These are phyloP conservation scores for Dryadomyces sulphureus DNA, from an alignment of 2,329 filamentous ascomycete species.

Conservation along the genomic window DNA sequence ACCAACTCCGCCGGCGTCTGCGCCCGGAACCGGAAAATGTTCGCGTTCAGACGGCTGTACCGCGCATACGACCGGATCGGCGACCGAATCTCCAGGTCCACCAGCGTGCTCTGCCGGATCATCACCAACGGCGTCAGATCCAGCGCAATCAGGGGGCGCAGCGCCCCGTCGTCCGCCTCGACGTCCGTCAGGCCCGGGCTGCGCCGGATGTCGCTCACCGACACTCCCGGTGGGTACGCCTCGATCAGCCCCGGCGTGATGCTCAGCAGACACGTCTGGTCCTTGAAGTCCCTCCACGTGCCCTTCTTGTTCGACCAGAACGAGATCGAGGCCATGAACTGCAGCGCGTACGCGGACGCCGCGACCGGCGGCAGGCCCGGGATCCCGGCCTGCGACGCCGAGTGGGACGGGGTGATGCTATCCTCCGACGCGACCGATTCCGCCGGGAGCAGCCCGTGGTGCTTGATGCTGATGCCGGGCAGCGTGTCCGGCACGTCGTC, in stretches of 20 bases:
- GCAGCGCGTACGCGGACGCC: constrained; percentile 25
- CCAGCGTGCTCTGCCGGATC: constrained; percentile 74
- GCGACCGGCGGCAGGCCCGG: constrained; percentile 40
- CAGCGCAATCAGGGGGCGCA: constrained; percentile 47
- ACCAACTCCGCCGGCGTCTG: constrained; percentile 64
- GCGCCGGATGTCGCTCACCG: background rate
- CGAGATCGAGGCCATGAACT: constrained; percentile 40
- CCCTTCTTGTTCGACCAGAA: constrained; percentile 47
- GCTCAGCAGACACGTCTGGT: constrained; percentile 36
- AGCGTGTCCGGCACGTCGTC: constrained; percentile 44
- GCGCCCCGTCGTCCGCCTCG: constrained; percentile 17
- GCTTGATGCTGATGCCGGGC: constrained; percentile 41
- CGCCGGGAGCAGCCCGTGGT: constrained; percentile 17
- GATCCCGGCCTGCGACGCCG: constrained; percentile 55
- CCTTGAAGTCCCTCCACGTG: constrained; percentile 42
- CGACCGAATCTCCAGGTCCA: constrained; percentile 89
- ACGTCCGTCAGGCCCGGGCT: constrained; percentile 9
- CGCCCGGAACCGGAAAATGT: constrained; percentile 83
- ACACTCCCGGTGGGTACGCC: constrained; percentile 14
- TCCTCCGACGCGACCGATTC: constrained; percentile 32
- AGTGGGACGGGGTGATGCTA: constrained; percentile 66
- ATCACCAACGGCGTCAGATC: constrained; percentile 86
- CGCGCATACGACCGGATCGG: constrained; percentile 60
- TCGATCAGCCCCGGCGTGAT: constrained; percentile 46
- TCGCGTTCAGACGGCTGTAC: constrained; percentile 47